Base-by-base conservation (phyloP, 1,284 basidiomycete species). In the Sanghuangporus weigelae region DNA sequence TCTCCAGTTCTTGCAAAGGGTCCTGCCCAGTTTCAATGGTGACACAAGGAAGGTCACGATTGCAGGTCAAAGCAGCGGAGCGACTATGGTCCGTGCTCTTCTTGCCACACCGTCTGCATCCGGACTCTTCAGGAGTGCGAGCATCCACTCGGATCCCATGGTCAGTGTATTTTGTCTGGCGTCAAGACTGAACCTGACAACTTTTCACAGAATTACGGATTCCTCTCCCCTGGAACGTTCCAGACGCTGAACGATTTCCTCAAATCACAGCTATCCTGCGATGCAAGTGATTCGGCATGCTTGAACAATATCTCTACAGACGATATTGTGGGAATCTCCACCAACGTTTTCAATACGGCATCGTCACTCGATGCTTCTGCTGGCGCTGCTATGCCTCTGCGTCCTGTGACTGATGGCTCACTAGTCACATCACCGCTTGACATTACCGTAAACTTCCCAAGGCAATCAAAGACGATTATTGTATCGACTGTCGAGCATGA, bases 21-120 rank as follows among this genome's bases (percentile, higher is more conserved):
- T 86, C 19, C 69, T 84, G 6, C 80, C 85, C 1, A 79, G 82
- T 35, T 90, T 95, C 67, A 92, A 92, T 7, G 94, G 92, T 7
- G 76, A 78, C 63, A 59, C 78, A 3, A 78, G 79, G 2, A 84
- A 83, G 67, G 82, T 97, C 68, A 95, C 93, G 0, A 68, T 97
- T 19, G 92, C 92, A 23, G 95, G 95, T 5, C 94, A 97, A 74
- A 94, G 92, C 70, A 85, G 86, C 39, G 95, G 95, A 40, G 95
- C 90, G 0, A 84, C 81, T 64, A 82, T 96, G 79, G 83, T 96
- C 68, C 82, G 94, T 63, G 84, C 89, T 1, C 75, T 93, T 39
- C 79, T 92, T 51, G 89, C 86, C 21, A 77, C 78, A 0, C 89
- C 91, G 1, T 83, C 83, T 11, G 90, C 86, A 0, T 77, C 80